These are phyloP conservation scores for Lentithecium fluviatile DNA, from an alignment of 495 filamentous ascomycete genomes.

Conservation along the genomic window DNA sequence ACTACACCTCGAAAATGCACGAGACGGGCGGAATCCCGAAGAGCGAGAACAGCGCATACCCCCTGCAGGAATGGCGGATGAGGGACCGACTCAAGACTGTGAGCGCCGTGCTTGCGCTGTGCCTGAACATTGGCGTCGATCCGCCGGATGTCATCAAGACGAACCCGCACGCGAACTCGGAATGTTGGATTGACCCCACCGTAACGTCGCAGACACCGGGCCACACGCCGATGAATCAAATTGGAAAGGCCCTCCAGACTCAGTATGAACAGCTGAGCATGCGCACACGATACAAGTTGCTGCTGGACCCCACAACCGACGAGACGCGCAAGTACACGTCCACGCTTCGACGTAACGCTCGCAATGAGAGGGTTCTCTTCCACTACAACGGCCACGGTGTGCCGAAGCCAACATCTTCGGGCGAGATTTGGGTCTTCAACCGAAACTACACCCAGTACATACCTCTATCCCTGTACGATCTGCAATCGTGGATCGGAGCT, in stretches of 20 bases:
- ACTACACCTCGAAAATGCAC: slow-evolving; percentile 95
- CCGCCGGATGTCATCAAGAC: slow-evolving; percentile 95
- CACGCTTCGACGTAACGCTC: slow-evolving; percentile 83
- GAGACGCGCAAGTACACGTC: slow-evolving; percentile 95
- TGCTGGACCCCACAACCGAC: slow-evolving; percentile 92
- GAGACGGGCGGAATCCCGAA: slow-evolving; percentile 94
- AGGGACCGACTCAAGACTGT: slow-evolving; percentile 94
- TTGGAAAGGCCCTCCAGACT: slow-evolving; percentile 89
- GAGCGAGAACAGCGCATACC: slow-evolving; percentile 55
- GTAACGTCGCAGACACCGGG: slow-evolving; percentile 61
- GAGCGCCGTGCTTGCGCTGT: slow-evolving; percentile 88
- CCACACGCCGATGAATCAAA: slow-evolving; percentile 84
- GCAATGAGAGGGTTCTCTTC: slow-evolving; percentile 90
- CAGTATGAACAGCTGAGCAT: slow-evolving; percentile 96
- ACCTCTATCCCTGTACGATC: slow-evolving; percentile 90
- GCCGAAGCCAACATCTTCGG: slow-evolving; percentile 91
- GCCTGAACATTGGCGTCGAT: slow-evolving; percentile 95
- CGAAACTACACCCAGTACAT: slow-evolving; percentile 99
- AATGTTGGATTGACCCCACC: slow-evolving; percentile 96
- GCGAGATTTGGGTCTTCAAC: slow-evolving; percentile 99
- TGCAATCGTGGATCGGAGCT: slow-evolving; percentile 93
- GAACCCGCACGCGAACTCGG: slow-evolving; percentile 83
- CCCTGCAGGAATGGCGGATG: slow-evolving; percentile 93
- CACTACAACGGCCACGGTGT: slow-evolving; percentile 99
- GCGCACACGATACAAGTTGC: slow-evolving; percentile 92